Evolutionary conservation across 2,329 filamentous ascomycete genomes (phyloP), one percentile per base, ranked within the genome.

Genomic region (Aspergillus sp.): DNA sequence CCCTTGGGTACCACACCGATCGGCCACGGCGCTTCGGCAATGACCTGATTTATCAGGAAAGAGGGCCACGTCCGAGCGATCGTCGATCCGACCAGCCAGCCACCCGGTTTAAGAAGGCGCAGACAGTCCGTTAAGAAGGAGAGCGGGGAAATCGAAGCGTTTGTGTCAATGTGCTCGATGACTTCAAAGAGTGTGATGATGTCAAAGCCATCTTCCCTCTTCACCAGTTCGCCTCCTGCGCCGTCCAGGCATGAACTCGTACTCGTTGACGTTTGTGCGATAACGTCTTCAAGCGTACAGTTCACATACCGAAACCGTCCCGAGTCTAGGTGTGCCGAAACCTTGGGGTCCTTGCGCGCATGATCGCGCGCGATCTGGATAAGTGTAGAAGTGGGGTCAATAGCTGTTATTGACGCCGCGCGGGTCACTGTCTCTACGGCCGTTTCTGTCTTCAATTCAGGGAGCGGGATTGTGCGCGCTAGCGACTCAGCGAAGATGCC

Each of bases 111-210:
- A 25, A 99, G 88, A 68, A 96, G 92, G 25, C 70, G 71, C 3
- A 79, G 70, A 60, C 76, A 77, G 51, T 77, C 70, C 1, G 87
- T 84, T 46, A 91, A 82, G 63, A 92, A 89, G 3, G 83, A 82
- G 54, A 88, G 83, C 4, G 97, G 85, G 68, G 97, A 58, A 69
- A 97, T 97, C 4, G 86, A 82, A 0, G 87, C 85, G 0, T 92
- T 92, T 23, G 87, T 82, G 59, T 90, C 87, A 61, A 99, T 90
- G 76, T 99, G 95, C 79, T 99, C 95, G 58, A 99, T 85, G 4
- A 99, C 95, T 78, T 99, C 95, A 76, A 98, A 99, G 7, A 96
- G 77, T 1, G 91, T 91, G 9, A 99, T 88, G 1, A 98, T 79
- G 74, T 98, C 93, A 79, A 88, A 95, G 41, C 75, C 73, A 13